Base-by-base conservation (phyloP, 2,329 filamentous ascomycete genomes). In the Aspergillus quadrilineatus region DNA sequence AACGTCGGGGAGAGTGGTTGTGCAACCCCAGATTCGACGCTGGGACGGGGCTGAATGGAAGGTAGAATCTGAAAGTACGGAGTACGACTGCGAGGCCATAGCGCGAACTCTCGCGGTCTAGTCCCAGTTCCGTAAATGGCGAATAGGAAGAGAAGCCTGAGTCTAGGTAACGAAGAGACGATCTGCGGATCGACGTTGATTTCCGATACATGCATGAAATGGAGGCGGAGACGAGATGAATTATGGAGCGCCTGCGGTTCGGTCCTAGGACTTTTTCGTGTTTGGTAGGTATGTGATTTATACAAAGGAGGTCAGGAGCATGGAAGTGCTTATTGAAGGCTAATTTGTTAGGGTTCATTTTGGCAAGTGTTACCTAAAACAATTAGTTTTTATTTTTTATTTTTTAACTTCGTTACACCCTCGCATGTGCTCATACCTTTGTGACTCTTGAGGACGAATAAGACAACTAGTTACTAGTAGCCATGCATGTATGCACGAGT, bases 181-280 rank as follows among this genome's bases (percentile, higher is more conserved):
- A 63, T 63, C 58, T 55, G 56, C 58, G 42, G 58, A 56, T 60
- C 58, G 50, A 56, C 49, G 36, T 15, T 57, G 60, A 58, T 61
- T 51, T 62, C 57, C 52, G 36, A 48, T 53, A 47, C 22, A 39
- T 53, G 28, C 43, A 53, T 53, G 50, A 28, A 12, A 54, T 57
- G 50, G 37, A 14, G 39, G n/a, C 10, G 39, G 22, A 17, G 8
- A 37, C 12, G 34, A 12, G 32, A 34, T 12, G 32, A 34, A 8
- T 34, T 34, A 34, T 34, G 5, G 30, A 34, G 30, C 30, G 30
- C 1, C 7, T 34, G 30, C 30, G 34, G 34, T 37, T 9, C 12
- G 34, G 34, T 12, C 12, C 34, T 37, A 14, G 9, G 34, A 14
- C 9, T 37, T 9, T 15, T 22, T 42, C 7, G n/a, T 12, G 14